These are phyloP conservation scores for Rhodotorula kratochvilovae DNA, from an alignment of 768 basidiomycete genomes.

Conservation along the genomic window DNA sequence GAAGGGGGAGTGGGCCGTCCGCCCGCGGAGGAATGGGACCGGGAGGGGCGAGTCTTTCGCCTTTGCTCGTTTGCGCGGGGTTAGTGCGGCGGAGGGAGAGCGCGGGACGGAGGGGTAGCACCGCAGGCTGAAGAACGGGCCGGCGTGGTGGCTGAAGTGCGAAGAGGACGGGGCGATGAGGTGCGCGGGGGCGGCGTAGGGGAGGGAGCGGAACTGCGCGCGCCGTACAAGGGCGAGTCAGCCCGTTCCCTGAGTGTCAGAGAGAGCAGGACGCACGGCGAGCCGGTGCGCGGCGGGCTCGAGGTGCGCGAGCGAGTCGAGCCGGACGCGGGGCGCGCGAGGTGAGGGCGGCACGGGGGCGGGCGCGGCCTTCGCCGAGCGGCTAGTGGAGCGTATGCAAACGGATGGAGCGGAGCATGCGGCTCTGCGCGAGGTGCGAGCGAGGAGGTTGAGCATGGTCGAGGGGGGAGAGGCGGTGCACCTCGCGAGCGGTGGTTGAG, in stretches of 20 bases:
- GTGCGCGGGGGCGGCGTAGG: not conserved
- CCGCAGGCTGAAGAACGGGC: conserved; percentile 14
- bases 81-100: not conserved
- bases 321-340: not conserved
- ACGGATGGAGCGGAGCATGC: not conserved
- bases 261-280: not conserved
- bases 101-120: conserved; percentile 17
- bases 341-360: not conserved
- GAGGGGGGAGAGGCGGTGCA: not conserved
- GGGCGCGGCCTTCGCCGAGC: not conserved
- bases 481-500: no score
- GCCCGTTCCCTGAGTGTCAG: not conserved
- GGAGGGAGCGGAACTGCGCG: conserved; percentile 13
- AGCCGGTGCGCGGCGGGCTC: not conserved
- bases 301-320: not conserved
- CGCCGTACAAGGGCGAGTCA: not conserved
- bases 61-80: not conserved
- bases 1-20: not conserved
- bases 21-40: not conserved
- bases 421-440: not conserved
- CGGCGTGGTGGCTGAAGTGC: not conserved
- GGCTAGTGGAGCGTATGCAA: no score
- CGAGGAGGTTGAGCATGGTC: not conserved
- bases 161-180: conserved; percentile 10
- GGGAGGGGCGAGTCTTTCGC: not conserved